These are phyloP conservation scores for Aphanomyces euteiches DNA, from an alignment of 352 stramenopile species.

Conservation along the genomic window DNA sequence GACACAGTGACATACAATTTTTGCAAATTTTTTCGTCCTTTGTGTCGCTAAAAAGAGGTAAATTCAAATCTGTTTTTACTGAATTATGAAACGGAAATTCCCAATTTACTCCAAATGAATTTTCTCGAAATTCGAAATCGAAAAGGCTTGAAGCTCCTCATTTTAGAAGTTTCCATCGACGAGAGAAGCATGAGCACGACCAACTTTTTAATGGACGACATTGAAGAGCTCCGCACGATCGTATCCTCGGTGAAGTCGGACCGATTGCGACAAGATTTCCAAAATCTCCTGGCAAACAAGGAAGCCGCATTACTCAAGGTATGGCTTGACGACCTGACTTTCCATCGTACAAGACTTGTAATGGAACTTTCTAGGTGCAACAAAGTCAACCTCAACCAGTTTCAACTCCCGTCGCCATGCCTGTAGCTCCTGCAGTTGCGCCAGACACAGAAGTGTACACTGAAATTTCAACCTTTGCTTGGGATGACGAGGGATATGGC, in stretches of 20 bases:
- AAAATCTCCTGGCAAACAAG: conserved; percentile 57
- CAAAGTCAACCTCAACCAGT: conserved; percentile 29
- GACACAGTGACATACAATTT: too few relatives aligned
- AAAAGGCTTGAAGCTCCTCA: not conserved
- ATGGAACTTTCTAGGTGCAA: conserved; percentile 11
- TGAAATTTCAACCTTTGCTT: conserved; percentile 83
- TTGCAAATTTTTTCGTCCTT: too few relatives aligned
- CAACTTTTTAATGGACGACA: conserved; percentile 43
- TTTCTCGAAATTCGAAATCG: conserved; percentile 32
- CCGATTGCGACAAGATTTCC: conserved; percentile 62
- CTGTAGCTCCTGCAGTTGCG: conserved; percentile 33
- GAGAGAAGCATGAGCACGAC: conserved; percentile 7
- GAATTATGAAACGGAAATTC: too few relatives aligned
- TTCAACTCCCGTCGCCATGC: conserved; percentile 35
- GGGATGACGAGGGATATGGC: conserved; percentile 85
- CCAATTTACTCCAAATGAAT: not conserved
- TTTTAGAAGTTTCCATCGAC: not conserved
- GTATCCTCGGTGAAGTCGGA: conserved; percentile 48
- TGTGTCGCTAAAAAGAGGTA: too few relatives aligned
- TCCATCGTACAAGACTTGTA: conserved; percentile 35
- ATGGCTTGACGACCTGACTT: not conserved
- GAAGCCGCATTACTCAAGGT: conserved; percentile 43
- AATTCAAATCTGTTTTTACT: too few relatives aligned
- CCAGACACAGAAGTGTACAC: conserved; percentile 58
- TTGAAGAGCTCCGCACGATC: conserved; percentile 64